Percentiles rank a stretch among this genome's conserved stretches.
These are phyloP conservation scores for Melanopsichium pennsylvanicum DNA, from an alignment of 1,284 basidiomycete genomes.

Conservation along the genomic window DNA sequence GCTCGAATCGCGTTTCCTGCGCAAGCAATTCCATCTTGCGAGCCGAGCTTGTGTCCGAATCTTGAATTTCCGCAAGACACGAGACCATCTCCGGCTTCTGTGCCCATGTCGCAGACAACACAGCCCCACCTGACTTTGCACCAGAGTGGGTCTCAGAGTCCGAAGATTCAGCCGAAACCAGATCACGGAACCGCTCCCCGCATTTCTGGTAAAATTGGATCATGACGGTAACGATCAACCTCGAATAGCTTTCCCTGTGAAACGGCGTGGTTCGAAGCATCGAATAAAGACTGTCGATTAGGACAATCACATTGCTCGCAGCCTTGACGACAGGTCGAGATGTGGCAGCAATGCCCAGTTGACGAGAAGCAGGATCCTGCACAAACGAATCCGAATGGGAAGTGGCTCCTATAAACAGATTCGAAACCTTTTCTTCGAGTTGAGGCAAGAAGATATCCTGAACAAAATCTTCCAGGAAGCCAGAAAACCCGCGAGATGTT, in stretches of 20 bases:
- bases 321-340: slow-evolving; percentile 87
- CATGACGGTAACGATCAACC: slow-evolving; percentile 92
- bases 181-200: slow-evolving; percentile 81
- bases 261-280: slow-evolving; percentile 96
- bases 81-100: slow-evolving; percentile 75
- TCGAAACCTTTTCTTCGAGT: slow-evolving; percentile 85
- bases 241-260: slow-evolving; percentile 82
- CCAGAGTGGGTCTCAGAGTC: no score
- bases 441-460: slow-evolving; percentile 91
- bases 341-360: no score
- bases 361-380: slow-evolving; percentile 34
- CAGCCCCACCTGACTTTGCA: no score
- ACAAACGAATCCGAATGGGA: slow-evolving; percentile 74
- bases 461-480: slow-evolving; percentile 91
- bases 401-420: slow-evolving; percentile 45
- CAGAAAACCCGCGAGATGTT: slow-evolving; percentile 72
- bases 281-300: slow-evolving; percentile 89
- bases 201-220: slow-evolving; percentile 96
- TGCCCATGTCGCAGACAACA: slow-evolving; percentile 56
- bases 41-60: slow-evolving; percentile 23
- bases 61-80: slow-evolving; percentile 74
- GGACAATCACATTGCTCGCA: slow-evolving; percentile 81
- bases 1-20: slow-evolving; percentile 42
- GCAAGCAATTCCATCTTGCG: slow-evolving; percentile 30
- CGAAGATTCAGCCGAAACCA: no score